phyloP scores from a whole-genome alignment of 192 early-diverging fungal genomes.

The Backusella circina region DNA sequence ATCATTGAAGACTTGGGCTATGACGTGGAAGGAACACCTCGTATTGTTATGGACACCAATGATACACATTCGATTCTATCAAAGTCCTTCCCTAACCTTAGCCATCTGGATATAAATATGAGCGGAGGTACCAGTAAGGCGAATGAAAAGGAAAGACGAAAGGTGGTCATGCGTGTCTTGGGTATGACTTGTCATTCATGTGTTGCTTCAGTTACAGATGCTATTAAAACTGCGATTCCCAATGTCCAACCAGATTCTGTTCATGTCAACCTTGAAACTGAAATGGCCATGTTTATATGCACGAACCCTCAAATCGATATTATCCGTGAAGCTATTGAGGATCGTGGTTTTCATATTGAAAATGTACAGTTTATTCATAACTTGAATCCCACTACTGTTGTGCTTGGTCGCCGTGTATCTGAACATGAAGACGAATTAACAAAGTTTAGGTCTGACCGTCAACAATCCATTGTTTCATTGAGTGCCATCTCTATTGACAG shows the following conservation, averaged over 20 bases:
- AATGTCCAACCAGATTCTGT: conserved; percentile 53
- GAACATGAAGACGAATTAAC: too few relatives aligned
- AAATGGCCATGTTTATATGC: conserved; percentile 34
- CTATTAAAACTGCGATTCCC: conserved; percentile 38
- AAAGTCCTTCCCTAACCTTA: not conserved
- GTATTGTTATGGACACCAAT: not conserved
- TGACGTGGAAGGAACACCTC: conserved; percentile 43
- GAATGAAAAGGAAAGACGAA: not conserved
- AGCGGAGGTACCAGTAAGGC: not conserved
- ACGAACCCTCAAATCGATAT: conserved; percentile 1
- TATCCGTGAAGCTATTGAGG: conserved; percentile 53
- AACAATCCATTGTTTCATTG: not conserved
- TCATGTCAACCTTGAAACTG: conserved; percentile 28
- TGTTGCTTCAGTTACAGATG: conserved; percentile 60
- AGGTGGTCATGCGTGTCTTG: conserved; percentile 33
- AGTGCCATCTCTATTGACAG: conserved; percentile 8
- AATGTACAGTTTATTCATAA: conserved; percentile 29
- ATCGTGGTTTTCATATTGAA: conserved; percentile 57
- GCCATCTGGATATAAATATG: not conserved
- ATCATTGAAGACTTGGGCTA: conserved; percentile 75
- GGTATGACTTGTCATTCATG: conserved; percentile 92
- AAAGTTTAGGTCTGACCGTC: not conserved
- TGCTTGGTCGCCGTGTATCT: not conserved
- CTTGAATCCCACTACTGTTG: conserved; percentile 4
- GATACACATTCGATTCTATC: not conserved